phyloP scores from a whole-genome alignment of 148 eudicot species.

The Amaranthus cruentus region DNA sequence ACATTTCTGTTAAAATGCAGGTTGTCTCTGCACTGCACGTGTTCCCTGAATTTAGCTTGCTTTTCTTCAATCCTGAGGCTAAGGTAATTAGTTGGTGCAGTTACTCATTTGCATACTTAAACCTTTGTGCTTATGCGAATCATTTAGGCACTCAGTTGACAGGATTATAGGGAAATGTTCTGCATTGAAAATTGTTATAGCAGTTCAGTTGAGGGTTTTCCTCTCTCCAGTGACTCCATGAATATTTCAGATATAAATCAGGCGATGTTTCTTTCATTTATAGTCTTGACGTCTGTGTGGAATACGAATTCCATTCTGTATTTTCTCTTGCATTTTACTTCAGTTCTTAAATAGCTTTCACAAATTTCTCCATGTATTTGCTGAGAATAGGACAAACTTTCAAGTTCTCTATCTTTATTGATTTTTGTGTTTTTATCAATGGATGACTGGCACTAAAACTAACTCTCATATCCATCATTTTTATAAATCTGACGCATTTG shows the following conservation, averaged over 20 bases:
- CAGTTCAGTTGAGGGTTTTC: neutral
- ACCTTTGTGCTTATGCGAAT: neutral
- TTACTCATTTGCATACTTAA: neutral
- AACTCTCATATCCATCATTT: too few relatives aligned
- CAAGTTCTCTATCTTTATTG: too few relatives aligned
- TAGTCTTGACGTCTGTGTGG: too few relatives aligned
- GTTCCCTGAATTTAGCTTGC: slow-evolving; percentile 58
- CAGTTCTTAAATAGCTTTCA: too few relatives aligned
- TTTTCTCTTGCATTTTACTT: too few relatives aligned
- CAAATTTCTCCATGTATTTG: too few relatives aligned
- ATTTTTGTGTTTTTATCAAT: too few relatives aligned
- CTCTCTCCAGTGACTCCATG: neutral
- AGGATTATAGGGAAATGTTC: neutral
- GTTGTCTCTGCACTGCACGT: slow-evolving; percentile 68
- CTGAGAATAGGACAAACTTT: too few relatives aligned
- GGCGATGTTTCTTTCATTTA: neutral
- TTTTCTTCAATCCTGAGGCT: slow-evolving; percentile 57
- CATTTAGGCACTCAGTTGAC: neutral
- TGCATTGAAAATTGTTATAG: neutral
- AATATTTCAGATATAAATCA: neutral
- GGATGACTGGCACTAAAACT: too few relatives aligned
- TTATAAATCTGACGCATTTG: too few relatives aligned
- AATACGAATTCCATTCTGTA: too few relatives aligned
- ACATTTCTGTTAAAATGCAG: slow-evolving; percentile 34
- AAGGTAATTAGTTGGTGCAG: slow-evolving; percentile 31